Conservation (phyloP, 192 early-diverging fungal genomes). For the Coemansia sp. region DNA sequence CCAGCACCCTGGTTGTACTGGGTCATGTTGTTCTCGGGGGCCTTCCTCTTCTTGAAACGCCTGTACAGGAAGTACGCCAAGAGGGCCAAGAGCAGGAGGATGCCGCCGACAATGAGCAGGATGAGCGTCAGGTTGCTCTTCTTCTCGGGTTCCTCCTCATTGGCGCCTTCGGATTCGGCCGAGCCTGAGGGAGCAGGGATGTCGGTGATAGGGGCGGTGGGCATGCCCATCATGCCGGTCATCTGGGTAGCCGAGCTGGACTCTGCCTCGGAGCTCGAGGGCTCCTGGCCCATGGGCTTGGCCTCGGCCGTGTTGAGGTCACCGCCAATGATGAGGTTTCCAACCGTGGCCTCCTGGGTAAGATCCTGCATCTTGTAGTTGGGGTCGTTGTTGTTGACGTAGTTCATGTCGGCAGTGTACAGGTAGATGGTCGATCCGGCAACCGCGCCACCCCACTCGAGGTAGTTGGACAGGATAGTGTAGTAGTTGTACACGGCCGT, state of each 20-base stretch:
- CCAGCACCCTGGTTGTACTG: constrained; percentile 15
- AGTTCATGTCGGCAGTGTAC: constrained; percentile 19
- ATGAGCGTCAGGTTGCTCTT: constrained; percentile 15
- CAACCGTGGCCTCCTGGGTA: constrained; percentile 1
- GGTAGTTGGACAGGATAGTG: constrained; percentile 31
- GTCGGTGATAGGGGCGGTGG: not conserved
- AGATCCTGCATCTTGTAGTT: constrained; percentile 28
- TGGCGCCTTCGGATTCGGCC: not conserved
- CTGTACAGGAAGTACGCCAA: constrained; percentile 17
- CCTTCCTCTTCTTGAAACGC: constrained; percentile 20
- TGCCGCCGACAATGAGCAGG: constrained; percentile 19
- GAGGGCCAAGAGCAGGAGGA: constrained; percentile 15
- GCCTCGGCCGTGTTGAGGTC: constrained; percentile 12
- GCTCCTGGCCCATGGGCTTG: not conserved
- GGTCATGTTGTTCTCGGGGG: constrained; percentile 5
- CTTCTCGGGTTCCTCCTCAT: constrained; percentile 5
- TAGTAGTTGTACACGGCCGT: constrained; percentile 29
- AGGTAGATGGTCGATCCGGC: constrained; percentile 34
- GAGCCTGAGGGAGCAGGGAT: constrained; percentile 1
- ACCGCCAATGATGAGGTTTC: constrained; percentile 20
- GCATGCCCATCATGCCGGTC: not conserved
- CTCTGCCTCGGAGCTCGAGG: not conserved
- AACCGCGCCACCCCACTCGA: constrained; percentile 41
- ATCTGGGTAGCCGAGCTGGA: not conserved
- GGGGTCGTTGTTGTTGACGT: constrained; percentile 32